phyloP scores from a whole-genome alignment of 2,329 filamentous ascomycete genomes.

The Sporothrix sp. region DNA sequence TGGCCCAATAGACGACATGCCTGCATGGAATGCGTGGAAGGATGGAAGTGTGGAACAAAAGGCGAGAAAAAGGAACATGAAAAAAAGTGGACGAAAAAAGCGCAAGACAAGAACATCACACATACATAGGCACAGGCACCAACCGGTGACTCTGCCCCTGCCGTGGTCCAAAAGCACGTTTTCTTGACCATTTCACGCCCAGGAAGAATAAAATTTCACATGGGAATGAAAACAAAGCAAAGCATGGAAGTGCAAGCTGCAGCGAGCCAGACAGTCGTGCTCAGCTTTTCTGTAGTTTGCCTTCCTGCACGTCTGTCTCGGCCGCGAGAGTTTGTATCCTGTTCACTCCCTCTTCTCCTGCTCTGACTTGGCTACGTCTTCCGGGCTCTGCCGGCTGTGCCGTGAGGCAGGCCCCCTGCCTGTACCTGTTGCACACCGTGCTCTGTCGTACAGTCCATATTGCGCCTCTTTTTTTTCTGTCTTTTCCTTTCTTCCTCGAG shows the following conservation, averaged over 20 bases:
- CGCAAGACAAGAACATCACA: not conserved
- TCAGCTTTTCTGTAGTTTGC: too few species aligned
- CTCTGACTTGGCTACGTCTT: too few species aligned
- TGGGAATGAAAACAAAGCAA: not conserved
- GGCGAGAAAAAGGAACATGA: not conserved
- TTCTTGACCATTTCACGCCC: not conserved
- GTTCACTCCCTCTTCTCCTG: too few species aligned
- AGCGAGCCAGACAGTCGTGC: too few species aligned
- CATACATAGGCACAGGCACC: not conserved
- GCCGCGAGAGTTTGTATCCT: too few species aligned
- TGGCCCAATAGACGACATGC: not conserved
- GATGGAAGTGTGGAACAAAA: not conserved
- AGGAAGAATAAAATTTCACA: not conserved
- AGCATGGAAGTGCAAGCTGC: not conserved
- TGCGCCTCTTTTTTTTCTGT: not conserved
- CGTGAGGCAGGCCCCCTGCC: too few species aligned
- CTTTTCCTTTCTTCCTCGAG: not conserved
- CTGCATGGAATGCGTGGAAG: conserved; percentile 6
- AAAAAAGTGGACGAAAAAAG: not conserved
- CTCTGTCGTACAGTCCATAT: too few species aligned
- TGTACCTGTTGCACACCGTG: too few species aligned
- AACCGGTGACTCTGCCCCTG: not conserved
- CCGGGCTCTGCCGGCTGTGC: too few species aligned
- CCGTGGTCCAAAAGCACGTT: conserved; percentile 3
- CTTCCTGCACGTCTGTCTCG: too few species aligned